Evolutionary conservation across 768 basidiomycete genomes (phyloP).

Genomic region (Cyclocybe cylindracea): DNA sequence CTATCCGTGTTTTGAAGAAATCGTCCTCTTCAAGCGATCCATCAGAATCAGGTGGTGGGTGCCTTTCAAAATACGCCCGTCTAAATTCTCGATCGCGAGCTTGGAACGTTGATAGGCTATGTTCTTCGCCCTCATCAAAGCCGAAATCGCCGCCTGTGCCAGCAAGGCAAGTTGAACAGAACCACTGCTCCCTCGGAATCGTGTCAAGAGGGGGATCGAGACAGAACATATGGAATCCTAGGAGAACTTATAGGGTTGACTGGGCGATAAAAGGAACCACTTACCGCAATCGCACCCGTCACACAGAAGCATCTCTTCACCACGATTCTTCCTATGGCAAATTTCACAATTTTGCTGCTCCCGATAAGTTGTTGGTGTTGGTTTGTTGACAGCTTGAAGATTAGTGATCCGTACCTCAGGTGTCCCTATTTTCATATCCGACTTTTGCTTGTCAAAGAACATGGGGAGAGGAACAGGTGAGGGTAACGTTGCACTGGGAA

Average conservation of each 20-base stretch:
- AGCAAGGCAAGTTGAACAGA: slow-evolving; percentile 88
- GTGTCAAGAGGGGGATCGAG: slow-evolving; percentile 85
- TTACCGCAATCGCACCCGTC: slow-evolving; percentile 49
- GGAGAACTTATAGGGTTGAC: slow-evolving; percentile 8
- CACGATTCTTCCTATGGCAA: slow-evolving; percentile 86
- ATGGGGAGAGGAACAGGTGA: slow-evolving; percentile 43
- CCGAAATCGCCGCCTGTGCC: slow-evolving; percentile 95
- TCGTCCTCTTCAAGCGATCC: slow-evolving; percentile 45
- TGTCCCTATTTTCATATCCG: slow-evolving; percentile 44
- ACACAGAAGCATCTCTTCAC: slow-evolving; percentile 85
- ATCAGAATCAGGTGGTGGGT: slow-evolving; percentile 50
- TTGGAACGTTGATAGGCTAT: slow-evolving; percentile 88
- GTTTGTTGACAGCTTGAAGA: slow-evolving; percentile 25
- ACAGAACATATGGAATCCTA: slow-evolving; percentile 97
- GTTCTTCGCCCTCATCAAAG: slow-evolving; percentile 98
- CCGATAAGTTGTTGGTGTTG: slow-evolving; percentile 27
- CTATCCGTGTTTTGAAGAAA: slow-evolving; percentile 50
- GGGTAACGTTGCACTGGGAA: slow-evolving; percentile 22
- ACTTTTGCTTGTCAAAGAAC: slow-evolving; percentile 47
- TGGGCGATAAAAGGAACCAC: slow-evolving; percentile 6
- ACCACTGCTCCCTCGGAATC: slow-evolving; percentile 96
- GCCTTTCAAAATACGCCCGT: slow-evolving; percentile 82
- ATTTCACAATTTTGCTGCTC: slow-evolving; percentile 87
- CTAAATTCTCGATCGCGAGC: slow-evolving; percentile 90
- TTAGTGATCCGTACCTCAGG: slow-evolving; percentile 49